A percentile compares a stretch with the other conserved stretches of the same genome.
Conservation (phyloP, 805 yeast species). For the Lipomyces sp. region DNA sequence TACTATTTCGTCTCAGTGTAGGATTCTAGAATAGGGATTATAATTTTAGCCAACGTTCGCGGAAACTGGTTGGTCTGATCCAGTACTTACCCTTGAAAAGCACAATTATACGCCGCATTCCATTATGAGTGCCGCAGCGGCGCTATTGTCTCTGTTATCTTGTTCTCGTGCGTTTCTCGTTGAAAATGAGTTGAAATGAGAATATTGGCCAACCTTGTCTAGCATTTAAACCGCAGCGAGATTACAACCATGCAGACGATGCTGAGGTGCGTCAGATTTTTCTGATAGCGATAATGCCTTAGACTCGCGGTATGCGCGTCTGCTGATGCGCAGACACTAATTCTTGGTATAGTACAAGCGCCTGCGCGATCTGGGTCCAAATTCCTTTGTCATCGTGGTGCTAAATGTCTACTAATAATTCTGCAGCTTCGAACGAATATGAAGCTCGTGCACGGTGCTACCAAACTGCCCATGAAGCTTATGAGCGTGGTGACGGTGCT, state of each 20-base stretch:
- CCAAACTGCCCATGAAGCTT: slow-evolving; percentile 76
- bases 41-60: too few species aligned
- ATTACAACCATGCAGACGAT: slow-evolving; percentile 50
- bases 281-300: background rate
- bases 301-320: background rate
- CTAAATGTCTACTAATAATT: background rate
- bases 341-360: slow-evolving; percentile 54
- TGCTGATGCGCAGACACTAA: background rate
- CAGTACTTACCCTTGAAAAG: background rate
- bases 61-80: background rate
- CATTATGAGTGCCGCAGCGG: slow-evolving; percentile 22
- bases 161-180: slow-evolving; percentile 25
- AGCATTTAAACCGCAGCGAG: slow-evolving; percentile 40
- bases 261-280: slow-evolving; percentile 18
- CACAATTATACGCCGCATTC: background rate
- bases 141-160: slow-evolving; percentile 8
- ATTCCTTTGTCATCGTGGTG: background rate
- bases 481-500: slow-evolving; percentile 70
- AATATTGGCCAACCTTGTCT: background rate
- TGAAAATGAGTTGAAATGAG: background rate
- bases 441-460: slow-evolving; percentile 60
- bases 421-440: slow-evolving; percentile 68
- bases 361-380: slow-evolving; percentile 54
- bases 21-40: too few species aligned
- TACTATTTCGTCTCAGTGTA: too few species aligned